Conservation (phyloP, 371 early-diverging fungal species). For the Actinomortierella ambigua region DNA sequence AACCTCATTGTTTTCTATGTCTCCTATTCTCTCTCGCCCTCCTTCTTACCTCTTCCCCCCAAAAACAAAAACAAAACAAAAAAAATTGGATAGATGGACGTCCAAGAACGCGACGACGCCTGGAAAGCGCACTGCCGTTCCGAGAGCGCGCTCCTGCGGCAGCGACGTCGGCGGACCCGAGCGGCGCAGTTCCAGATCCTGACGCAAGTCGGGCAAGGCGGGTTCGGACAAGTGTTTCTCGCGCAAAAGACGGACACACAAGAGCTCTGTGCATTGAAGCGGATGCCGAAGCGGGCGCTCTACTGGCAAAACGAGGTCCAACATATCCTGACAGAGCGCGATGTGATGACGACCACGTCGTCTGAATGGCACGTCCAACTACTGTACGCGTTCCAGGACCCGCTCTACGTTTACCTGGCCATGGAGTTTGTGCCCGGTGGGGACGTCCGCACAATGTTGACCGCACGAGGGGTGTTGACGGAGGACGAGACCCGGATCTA, state of each 20-base stretch:
- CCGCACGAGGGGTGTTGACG: constrained; percentile 56
- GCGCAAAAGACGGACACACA: constrained; percentile 75
- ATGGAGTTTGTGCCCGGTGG: constrained; percentile 86
- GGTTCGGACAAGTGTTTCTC: constrained; percentile 75
- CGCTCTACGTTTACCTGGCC: constrained; percentile 67
- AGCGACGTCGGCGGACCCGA: constrained; percentile 66
- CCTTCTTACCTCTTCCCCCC: background rate
- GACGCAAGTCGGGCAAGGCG: constrained; percentile 86
- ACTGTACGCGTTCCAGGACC: constrained; percentile 70
- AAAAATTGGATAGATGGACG: constrained; percentile 15
- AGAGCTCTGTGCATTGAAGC: constrained; percentile 85
- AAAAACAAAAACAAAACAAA: constrained; percentile 7
- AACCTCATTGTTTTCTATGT: too few relatives aligned
- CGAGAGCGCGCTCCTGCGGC: constrained; percentile 63
- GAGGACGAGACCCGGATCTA: constrained; percentile 67
- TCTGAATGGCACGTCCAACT: constrained; percentile 74
- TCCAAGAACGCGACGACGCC: constrained; percentile 48
- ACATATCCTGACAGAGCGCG: constrained; percentile 82
- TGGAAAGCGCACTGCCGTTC: constrained; percentile 57
- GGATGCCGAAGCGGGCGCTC: constrained; percentile 74
- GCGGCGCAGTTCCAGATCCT: constrained; percentile 72
- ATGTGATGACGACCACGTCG: constrained; percentile 66
- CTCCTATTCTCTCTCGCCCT: background rate
- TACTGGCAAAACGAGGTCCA: constrained; percentile 69
- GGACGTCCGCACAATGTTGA: constrained; percentile 73